These are phyloP conservation scores for Solanum clarkiae DNA, from an alignment of 257 asterid genomes.

Conservation along the genomic window DNA sequence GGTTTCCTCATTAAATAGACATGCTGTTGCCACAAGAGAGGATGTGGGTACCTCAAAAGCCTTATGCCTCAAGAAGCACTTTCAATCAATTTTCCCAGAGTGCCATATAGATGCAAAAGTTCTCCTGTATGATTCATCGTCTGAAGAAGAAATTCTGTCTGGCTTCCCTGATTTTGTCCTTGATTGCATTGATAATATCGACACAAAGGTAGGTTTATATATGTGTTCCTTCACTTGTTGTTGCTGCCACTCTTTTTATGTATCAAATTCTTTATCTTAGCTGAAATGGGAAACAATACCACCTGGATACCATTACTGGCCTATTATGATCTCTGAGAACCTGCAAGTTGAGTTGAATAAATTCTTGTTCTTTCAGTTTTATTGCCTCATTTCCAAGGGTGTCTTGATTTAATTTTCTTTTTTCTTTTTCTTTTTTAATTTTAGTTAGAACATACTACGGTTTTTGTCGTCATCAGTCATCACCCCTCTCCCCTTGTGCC, in stretches of 20 bases:
- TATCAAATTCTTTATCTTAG: not conserved
- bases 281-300: not conserved
- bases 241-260: not conserved
- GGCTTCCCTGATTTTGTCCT: conserved; percentile 85
- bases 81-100: conserved; percentile 73
- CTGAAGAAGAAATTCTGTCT: conserved; percentile 86
- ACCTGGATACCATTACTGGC: not conserved
- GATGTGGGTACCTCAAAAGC: conserved; percentile 94
- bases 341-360: not conserved
- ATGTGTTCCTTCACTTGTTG: not conserved
- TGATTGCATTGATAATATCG: conserved; percentile 94
- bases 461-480: not conserved
- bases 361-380: not conserved
- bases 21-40: conserved; percentile 92
- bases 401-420: not conserved
- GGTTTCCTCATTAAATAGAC: conserved; percentile 91
- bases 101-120: conserved; percentile 85
- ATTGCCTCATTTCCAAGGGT: not conserved
- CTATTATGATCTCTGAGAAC: not conserved
- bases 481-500: not conserved
- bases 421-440: not conserved
- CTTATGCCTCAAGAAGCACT: conserved; percentile 79
- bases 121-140: conserved; percentile 61
- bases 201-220: conserved; percentile 59
- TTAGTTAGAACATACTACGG: not conserved